Evolutionary conservation across 2,329 filamentous ascomycete species (phyloP), one percentile per base, ranked within the genome.

Genomic region (Neofusicoccum parvum): DNA sequence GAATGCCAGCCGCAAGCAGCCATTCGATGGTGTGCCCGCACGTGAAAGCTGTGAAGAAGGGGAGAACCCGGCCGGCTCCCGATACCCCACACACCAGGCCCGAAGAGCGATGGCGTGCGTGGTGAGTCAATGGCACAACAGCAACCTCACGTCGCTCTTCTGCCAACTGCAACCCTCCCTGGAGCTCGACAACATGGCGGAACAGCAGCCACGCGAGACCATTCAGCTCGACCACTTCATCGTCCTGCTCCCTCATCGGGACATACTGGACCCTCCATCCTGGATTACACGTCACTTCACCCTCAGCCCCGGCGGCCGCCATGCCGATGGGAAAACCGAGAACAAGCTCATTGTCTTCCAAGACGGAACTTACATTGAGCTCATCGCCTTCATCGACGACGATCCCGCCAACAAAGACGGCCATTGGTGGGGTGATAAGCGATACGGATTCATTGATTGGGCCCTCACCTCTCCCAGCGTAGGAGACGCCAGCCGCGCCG

Each of bases 351-450:
- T 90, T 20, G 76, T 89, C 14, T 84, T 91, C 66, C 71, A 79
- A 32, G 88, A 90, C 69, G 88, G 88, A 36, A 83, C 83, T 23
- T 91, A 91, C 75, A 78, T 91, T 62, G 88, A 91, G 72, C 78
- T 90, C 59, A 88, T 90, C 67, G 83, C 86, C 45, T 90, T 90
- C 72, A 78, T 86, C 56, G 73, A 84, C 20, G 81, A 80, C 48
- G 72, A 75, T 39, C 70, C 74, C n/a, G 76, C 78, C 4, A 70
- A 75, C 6, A 80, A 83, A 3, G 87, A 90, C 70, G 85, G 84
- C 71, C 56, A 60, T 37, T 60, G 56, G 56, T 91, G 88, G 88
- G 87, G 85, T 0, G 72, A 75, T 0, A 81, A 84, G 10, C 68
- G 75, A 0, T 81, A 82, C 37, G 84, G 86, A 3, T 78, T 85